Percentiles rank a stretch among this genome's conserved stretches.
Conservation (phyloP, 169 alveolate species). For the Cryptosporidium tyzzeri region DNA sequence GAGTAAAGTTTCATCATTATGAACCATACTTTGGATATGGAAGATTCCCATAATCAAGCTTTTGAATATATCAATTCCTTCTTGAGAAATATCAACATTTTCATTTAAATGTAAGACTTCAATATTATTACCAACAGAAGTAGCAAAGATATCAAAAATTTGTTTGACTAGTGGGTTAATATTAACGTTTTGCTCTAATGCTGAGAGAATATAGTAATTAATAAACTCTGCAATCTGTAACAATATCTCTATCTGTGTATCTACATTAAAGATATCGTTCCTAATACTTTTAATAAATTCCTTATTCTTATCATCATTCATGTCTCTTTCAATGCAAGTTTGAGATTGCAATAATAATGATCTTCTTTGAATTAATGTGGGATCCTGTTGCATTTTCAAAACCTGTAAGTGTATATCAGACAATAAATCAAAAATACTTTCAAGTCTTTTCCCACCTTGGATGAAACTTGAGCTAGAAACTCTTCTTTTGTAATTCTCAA, state of each 20-base stretch:
- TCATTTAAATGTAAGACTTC: conserved; percentile 7
- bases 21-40: conserved; percentile 50
- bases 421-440: conserved; percentile 12
- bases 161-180: conserved; percentile 34
- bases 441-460: conserved; percentile 27
- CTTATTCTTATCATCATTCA: conserved; percentile 47
- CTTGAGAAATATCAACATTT: conserved; percentile 19
- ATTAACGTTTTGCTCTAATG: conserved; percentile 56
- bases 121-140: not conserved
- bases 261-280: conserved; percentile 36
- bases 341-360: conserved; percentile 50
- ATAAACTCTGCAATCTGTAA: conserved; percentile 23
- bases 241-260: conserved; percentile 42
- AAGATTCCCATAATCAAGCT: conserved; percentile 27
- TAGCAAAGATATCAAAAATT: conserved; percentile 17
- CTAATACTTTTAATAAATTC: conserved; percentile 35
- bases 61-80: conserved; percentile 45
- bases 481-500: conserved; percentile 6
- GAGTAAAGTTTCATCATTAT: conserved; percentile 40
- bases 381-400: conserved; percentile 52
- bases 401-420: conserved; percentile 32
- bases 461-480: conserved; percentile 21
- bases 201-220: conserved; percentile 52
- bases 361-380: conserved; percentile 50
- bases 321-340: conserved; percentile 56